Base-by-base conservation (phyloP, 257 asterid species). In the Salvia miltiorrhiza region DNA sequence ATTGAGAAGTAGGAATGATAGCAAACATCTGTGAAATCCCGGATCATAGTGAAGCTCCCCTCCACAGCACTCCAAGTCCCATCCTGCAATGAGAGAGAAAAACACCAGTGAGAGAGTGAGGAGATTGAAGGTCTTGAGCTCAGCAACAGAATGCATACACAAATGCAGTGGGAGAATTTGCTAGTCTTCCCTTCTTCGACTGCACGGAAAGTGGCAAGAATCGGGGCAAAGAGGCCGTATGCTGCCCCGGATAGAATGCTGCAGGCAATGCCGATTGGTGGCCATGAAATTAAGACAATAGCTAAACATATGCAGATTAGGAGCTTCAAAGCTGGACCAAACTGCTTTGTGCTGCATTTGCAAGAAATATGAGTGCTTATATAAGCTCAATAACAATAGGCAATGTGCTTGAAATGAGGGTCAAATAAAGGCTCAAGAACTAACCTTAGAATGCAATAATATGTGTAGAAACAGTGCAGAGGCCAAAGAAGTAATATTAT, bases 401-500 rank as follows among this genome's bases (percentile, higher is more conserved):
- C 14, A 24, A 24, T 41, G 35, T 7, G 52, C 24, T 49, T 56
- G 35, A 20, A 63, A 57, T 48, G 63, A 71, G 23, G 32, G 52
- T 44, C n/a, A 5, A 2, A 65, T 33, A 35, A 35, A 30, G 43
- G 63, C 13, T 5, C 8, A 54, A 62, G 28, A 63, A 43, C 73
- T 35, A 59, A 87, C 96, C 95, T 87, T 73, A 83, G 80, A 67
- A 86, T 37, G 80, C 87, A 79, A 64, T 86, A 90, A 69, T 79
- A 85, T 9, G 90, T 87, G 39, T 82, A 84, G 55, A 84, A 80
- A 52, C 75, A 55, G 74, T 90, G 96, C 26, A 87, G 43, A 2
- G 87, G 90, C 95, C 88, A 87, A 70, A 90, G 91, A 53, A 90
- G 86, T 56, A 86, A 26, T 33, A 87, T 84, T 50, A 84, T 75